phyloP scores from a whole-genome alignment of 2,329 filamentous ascomycete species.

The Aspergillus ibericus region DNA sequence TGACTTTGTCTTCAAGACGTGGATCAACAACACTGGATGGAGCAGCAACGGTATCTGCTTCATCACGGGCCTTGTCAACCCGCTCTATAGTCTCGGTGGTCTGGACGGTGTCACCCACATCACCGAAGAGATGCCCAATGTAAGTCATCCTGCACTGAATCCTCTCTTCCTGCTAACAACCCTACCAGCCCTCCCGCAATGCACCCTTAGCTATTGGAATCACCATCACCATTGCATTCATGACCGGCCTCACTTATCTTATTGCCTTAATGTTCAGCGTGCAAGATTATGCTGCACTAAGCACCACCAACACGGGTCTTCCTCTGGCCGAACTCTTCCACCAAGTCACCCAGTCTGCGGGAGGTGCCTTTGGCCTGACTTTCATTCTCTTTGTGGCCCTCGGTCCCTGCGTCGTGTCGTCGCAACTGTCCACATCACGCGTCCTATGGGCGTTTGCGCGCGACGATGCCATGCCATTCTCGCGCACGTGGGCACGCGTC shows the following conservation, averaged over 20 bases:
- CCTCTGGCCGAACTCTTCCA: constrained; percentile 8
- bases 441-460: constrained; percentile 13
- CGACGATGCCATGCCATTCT: constrained; percentile 10
- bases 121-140: constrained; percentile 11
- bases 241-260: constrained; percentile 4
- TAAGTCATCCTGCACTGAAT: background rate
- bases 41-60: constrained; percentile 11
- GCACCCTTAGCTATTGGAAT: constrained; percentile 8
- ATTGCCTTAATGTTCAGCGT: constrained; percentile 10
- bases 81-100: constrained; percentile 2
- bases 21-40: constrained; percentile 13
- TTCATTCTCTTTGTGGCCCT: constrained; percentile 9
- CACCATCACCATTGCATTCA: constrained; percentile 5
- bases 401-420: constrained; percentile 6
- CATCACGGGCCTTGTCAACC: constrained; percentile 12
- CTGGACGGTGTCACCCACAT: constrained; percentile 10
- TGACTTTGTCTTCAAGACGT: constrained; percentile 7
- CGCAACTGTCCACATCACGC: constrained; percentile 7
- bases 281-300: constrained; percentile 4
- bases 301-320: constrained; percentile 1
- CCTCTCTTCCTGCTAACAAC: background rate
- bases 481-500: constrained; percentile 1
- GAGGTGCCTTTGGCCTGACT: constrained; percentile 6
- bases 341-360: constrained; percentile 5
- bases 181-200: constrained; percentile 9